These are phyloP conservation scores for Fusarium subtropicale DNA, from an alignment of 2,329 filamentous ascomycete species.

Conservation along the genomic window DNA sequence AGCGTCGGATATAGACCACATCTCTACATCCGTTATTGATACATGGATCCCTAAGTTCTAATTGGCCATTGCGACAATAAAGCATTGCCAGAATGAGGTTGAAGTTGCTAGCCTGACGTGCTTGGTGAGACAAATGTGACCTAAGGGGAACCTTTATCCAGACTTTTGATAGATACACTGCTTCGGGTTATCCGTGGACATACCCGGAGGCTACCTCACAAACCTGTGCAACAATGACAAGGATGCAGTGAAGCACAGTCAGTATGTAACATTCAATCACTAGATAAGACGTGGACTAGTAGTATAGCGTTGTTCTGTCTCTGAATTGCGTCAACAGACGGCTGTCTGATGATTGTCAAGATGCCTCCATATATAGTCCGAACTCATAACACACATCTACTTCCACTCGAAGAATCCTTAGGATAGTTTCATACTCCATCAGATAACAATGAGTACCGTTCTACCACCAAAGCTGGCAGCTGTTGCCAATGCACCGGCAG, in stretches of 20 bases:
- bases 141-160: neutral
- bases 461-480: neutral
- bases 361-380: neutral
- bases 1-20: neutral
- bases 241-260: neutral
- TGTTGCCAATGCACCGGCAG: neutral
- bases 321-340: neutral
- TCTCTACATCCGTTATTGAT: neutral
- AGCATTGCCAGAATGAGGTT: neutral
- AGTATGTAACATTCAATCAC: neutral
- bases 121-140: neutral
- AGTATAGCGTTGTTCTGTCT: neutral
- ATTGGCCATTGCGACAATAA: neutral
- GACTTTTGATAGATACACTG: neutral
- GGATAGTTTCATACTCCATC: no score
- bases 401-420: neutral
- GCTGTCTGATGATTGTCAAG: fast-evolving
- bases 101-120: fast-evolving
- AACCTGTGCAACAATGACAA: neutral
- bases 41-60: neutral
- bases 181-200: neutral
- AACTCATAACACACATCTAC: neutral
- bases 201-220: neutral
- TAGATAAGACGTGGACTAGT: neutral
- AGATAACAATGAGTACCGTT: neutral